These are phyloP conservation scores for Ophiosphaerella narmari DNA, from an alignment of 2,329 filamentous ascomycete species.

Conservation along the genomic window DNA sequence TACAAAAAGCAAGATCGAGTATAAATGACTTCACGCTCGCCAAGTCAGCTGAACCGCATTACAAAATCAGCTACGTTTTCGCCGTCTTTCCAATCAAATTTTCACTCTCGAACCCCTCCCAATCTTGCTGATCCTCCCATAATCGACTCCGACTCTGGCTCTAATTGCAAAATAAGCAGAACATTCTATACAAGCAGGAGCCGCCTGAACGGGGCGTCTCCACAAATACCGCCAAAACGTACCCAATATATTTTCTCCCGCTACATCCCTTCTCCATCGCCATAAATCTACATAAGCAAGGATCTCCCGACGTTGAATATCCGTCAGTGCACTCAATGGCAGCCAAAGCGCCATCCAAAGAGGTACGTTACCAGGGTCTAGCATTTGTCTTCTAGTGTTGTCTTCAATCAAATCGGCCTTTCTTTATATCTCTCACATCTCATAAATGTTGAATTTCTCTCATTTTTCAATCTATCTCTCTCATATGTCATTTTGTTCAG, in stretches of 20 bases:
- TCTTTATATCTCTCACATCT: too few relatives aligned
- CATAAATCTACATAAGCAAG: constrained; percentile 26
- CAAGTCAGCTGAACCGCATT: not conserved
- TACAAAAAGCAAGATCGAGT: constrained; percentile 11
- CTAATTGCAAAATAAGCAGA: not conserved
- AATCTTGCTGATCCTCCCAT: too few relatives aligned
- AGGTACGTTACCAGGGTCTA: constrained; percentile 13
- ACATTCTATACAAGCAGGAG: constrained; percentile 5
- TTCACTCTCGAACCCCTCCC: too few relatives aligned
- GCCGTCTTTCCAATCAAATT: too few relatives aligned
- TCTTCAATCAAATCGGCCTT: too few relatives aligned
- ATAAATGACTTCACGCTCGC: constrained; percentile 8
- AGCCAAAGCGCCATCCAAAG: constrained; percentile 8
- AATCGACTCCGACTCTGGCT: not conserved
- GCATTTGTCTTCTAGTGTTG: too few relatives aligned
- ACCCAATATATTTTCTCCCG: constrained; percentile 39
- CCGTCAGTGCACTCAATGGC: constrained; percentile 25
- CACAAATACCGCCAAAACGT: constrained; percentile 22
- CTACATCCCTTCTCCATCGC: constrained; percentile 37
- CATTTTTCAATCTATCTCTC: too few relatives aligned
- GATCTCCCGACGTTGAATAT: constrained; percentile 14
- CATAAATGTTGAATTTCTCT: too few relatives aligned
- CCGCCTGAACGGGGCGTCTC: constrained; percentile 14
- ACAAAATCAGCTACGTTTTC: too few relatives aligned
- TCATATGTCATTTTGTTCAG: too few relatives aligned